phyloP scores from a whole-genome alignment of 208 protist genomes.

The Trichomonas vaginalis region DNA sequence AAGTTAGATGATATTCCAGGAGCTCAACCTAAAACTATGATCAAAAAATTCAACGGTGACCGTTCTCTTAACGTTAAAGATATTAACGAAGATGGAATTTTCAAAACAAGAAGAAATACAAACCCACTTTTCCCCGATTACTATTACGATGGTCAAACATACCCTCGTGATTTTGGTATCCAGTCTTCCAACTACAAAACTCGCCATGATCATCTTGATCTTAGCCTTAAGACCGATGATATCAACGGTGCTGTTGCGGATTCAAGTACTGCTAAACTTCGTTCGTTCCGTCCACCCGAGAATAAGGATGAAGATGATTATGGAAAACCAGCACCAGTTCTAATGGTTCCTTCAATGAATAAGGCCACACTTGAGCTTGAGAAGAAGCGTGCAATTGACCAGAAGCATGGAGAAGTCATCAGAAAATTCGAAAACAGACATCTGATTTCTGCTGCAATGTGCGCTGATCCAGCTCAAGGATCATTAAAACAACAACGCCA shows the following conservation, averaged over 20 bases:
- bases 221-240: not conserved
- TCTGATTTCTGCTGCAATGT: not conserved
- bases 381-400: not conserved
- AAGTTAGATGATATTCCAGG: not conserved
- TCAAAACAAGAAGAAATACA: not conserved
- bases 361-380: not conserved
- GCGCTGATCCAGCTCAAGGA: not conserved
- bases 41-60: not conserved
- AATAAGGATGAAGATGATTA: not conserved
- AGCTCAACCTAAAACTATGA: not conserved
- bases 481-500: not conserved
- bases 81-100: constrained; percentile 1
- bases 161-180: not conserved
- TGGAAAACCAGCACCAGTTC: too few species aligned
- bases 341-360: not conserved
- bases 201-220: not conserved
- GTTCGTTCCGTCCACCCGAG: not conserved
- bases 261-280: not conserved
- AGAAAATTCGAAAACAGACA: not conserved
- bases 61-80: not conserved
- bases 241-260: not conserved
- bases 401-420: not conserved
- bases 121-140: not conserved
- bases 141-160: not conserved
- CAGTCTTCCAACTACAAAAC: not conserved